These are phyloP conservation scores for Protomyces inouyei DNA, from an alignment of 1,139 yeast species.

Conservation along the genomic window DNA sequence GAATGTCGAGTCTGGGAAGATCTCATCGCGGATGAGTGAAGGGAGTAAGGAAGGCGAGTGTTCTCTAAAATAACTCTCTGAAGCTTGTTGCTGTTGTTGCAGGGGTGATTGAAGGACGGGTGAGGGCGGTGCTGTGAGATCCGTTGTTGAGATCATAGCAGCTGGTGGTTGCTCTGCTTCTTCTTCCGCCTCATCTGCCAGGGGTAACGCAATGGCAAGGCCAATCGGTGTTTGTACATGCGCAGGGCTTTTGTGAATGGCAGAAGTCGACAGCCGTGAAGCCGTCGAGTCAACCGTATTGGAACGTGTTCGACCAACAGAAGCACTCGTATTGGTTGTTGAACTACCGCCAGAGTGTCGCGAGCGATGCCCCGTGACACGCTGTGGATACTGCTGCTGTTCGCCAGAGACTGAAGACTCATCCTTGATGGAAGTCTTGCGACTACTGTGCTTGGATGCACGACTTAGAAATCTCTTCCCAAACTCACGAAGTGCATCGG, in stretches of 20 bases:
- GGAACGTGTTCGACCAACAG: conserved; percentile 17
- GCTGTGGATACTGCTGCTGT: not conserved
- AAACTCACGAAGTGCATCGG: conserved; percentile 17
- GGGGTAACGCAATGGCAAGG: not conserved
- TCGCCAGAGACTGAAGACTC: not conserved
- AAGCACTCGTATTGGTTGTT: conserved; percentile 3
- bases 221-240: not conserved
- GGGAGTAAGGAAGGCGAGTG: not conserved
- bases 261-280: not conserved
- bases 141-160: not conserved
- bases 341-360: conserved; percentile 1
- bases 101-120: not conserved
- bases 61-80: not conserved
- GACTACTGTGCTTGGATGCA: not conserved
- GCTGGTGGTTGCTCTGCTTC: not conserved
- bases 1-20: not conserved
- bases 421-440: not conserved
- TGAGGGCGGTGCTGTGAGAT: not conserved
- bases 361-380: not conserved
- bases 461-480: conserved; percentile 15
- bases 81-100: not conserved
- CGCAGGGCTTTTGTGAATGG: not conserved
- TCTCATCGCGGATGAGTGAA: not conserved
- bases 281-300: conserved; percentile 20
- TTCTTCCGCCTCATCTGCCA: not conserved